A percentile compares a stretch with the other conserved stretches of the same genome.
Evolutionary conservation across 164 flowering plant species (phyloP).

Genomic region (Vitis riparia): DNA sequence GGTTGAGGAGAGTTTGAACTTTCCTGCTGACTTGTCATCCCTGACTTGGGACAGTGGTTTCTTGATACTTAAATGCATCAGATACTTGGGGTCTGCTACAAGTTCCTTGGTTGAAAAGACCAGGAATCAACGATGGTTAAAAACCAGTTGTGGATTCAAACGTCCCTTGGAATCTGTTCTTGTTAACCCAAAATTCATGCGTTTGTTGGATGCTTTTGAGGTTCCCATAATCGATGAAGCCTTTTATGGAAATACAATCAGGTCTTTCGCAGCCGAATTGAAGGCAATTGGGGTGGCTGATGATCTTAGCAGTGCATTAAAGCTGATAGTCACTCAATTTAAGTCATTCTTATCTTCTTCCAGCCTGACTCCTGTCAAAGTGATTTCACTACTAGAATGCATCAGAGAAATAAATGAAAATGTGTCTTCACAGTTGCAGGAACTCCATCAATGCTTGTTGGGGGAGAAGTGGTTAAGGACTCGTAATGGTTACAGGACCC

Average conservation of each 20-base stretch:
- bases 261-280: constrained; percentile 2
- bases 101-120: too few relatives aligned
- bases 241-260: constrained; percentile 4
- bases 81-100: too few relatives aligned
- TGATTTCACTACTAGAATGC: constrained; percentile 8
- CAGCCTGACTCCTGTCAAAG: neutral
- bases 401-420: constrained; percentile 5
- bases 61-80: neutral
- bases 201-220: too few relatives aligned
- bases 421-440: neutral
- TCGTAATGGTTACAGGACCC: constrained; percentile 11
- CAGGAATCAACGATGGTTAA: too few relatives aligned
- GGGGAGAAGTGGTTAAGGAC: constrained; percentile 19
- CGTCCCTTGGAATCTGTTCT: too few relatives aligned
- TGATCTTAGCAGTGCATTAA: neutral
- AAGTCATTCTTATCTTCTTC: neutral
- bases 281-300: constrained; percentile 4
- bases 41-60: constrained; percentile 5
- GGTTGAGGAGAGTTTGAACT: neutral
- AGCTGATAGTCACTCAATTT: neutral
- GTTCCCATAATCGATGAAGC: constrained; percentile 6
- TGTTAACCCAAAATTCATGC: too few relatives aligned
- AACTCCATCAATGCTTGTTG: neutral
- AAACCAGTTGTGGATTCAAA: too few relatives aligned
- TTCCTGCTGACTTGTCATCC: constrained; percentile 1